Evolutionary conservation across 1,284 basidiomycete genomes (phyloP).

Genomic region (Tylopilus orsonianus): DNA sequence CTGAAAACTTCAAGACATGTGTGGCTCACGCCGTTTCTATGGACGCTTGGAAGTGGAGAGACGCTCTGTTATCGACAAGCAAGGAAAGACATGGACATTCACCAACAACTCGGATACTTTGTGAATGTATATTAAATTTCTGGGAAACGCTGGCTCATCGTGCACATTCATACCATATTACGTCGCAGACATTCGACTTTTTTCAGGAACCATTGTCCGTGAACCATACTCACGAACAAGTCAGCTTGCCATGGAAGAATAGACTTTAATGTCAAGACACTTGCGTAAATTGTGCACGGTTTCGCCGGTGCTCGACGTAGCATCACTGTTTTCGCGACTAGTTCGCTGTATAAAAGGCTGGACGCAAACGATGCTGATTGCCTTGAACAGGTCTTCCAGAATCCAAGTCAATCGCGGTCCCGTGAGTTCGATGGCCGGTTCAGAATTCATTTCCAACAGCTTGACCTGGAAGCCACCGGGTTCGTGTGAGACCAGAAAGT

Average conservation of each 20-base stretch:
- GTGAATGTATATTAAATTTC: background rate
- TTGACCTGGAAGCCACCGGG: conserved; percentile 57
- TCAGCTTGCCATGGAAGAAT: conserved; percentile 17
- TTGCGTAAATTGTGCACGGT: conserved; percentile 46
- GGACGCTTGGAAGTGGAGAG: too few species aligned
- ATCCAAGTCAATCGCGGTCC: conserved; percentile 83
- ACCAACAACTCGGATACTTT: background rate
- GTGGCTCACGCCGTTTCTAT: too few species aligned
- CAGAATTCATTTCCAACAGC: conserved; percentile 90
- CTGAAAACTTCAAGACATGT: conserved; percentile 10
- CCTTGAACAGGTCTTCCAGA: conserved; percentile 76
- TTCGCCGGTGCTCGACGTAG: conserved; percentile 40
- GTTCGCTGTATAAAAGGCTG: conserved; percentile 47
- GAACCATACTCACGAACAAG: background rate
- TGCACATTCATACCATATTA: background rate
- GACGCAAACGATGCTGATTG: conserved; percentile 69
- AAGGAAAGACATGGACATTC: conserved; percentile 16
- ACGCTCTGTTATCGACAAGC: too few species aligned
- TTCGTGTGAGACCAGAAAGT: conserved; percentile 77
- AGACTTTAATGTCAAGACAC: conserved; percentile 51
- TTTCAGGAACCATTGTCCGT: background rate
- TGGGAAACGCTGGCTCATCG: conserved; percentile 12
- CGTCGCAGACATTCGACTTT: background rate
- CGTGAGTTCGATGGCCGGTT: conserved; percentile 94
- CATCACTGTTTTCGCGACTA: background rate